Base-by-base conservation (phyloP, 495 filamentous ascomycete species). In the Sordaria brevicollis region DNA sequence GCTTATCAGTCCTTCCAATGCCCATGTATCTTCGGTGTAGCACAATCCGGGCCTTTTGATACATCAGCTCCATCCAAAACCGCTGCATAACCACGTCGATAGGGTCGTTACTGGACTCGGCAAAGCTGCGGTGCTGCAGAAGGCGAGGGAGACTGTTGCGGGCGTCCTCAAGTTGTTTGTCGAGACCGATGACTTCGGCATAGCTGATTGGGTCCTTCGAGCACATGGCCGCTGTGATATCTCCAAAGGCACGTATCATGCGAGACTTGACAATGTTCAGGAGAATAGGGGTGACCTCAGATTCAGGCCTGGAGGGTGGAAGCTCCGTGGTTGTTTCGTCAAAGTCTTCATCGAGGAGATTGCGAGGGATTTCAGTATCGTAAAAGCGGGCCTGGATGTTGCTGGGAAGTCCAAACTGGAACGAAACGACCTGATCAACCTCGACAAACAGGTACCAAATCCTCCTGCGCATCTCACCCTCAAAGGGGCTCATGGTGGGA, bases 321-420 rank as follows among this genome's bases (percentile, higher is more conserved):
- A 83, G 74, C 49, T 76, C 76, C 4, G 34, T 69, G n/a, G 75
- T 75, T 8, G 67, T 10, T 19, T 76, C 74, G 70, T 76, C 72
- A 34, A 83, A 76, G 66, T 83, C 81, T 29, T 73, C 71, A 49
- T 83, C 81, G 57, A 75, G 73, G 2, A 83, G 72, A 69, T 82
- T 83, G 5, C 78, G 74, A 1, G 81, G 81, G 19, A 75, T 75
- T 31, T 75, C 71, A 8, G 80, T 83, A 67, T 83, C 80, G 37
- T 71, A 76, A 39, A 69, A 70, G 10, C 57, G 65, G 33, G 70
- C 38, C 3, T 71, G 54, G 19, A 80, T 75, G 39, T 72, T 80
- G 65, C 71, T 68, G 1, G 78, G 78, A 5, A 80, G 70, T 5
- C 77, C 77, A 57, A 79, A 77, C 68, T 80, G 78, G 43, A 72